Percentiles rank a stretch among this genome's conserved stretches.
phyloP scores from a whole-genome alignment of 2,329 filamentous ascomycete species.

The Mollisia scopiformis region DNA sequence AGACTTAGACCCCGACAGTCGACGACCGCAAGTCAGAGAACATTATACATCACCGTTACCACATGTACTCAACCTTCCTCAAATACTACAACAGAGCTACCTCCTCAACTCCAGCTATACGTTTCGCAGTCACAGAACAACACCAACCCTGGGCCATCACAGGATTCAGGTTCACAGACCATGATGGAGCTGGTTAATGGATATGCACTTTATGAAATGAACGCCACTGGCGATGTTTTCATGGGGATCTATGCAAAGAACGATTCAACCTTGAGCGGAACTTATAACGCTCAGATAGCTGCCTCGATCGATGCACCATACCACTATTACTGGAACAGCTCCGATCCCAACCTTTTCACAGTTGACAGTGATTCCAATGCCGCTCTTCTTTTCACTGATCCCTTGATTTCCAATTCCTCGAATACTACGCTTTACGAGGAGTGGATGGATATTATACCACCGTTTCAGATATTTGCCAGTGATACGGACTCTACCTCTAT shows the following conservation, averaged over 20 bases:
- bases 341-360: slow-evolving; percentile 61
- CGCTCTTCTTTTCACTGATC: slow-evolving; percentile 77
- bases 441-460: slow-evolving; percentile 60
- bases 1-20: slow-evolving; percentile 19
- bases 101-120: slow-evolving; percentile 78
- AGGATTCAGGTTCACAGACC: slow-evolving; percentile 26
- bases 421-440: slow-evolving; percentile 51
- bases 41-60: slow-evolving; percentile 80
- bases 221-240: slow-evolving; percentile 69
- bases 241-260: slow-evolving; percentile 76
- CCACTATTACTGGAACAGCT: slow-evolving; percentile 59
- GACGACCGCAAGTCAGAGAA: slow-evolving; percentile 22
- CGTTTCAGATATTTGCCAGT: slow-evolving; percentile 80
- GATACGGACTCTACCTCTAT: slow-evolving; percentile 59
- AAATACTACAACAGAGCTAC: slow-evolving; percentile 38
- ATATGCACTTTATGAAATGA: slow-evolving; percentile 56
- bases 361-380: slow-evolving; percentile 84
- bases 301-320: slow-evolving; percentile 81
- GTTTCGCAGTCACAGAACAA: slow-evolving; percentile 70
- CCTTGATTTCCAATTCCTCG: slow-evolving; percentile 59
- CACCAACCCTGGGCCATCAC: slow-evolving; percentile 63
- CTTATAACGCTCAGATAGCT: slow-evolving; percentile 81
- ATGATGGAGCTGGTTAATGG: slow-evolving; percentile 29
- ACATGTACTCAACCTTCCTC: slow-evolving; percentile 75
- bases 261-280: slow-evolving; percentile 52